These are phyloP conservation scores for Leccinum ochraceum DNA, from an alignment of 768 basidiomycete genomes.

Conservation along the genomic window DNA sequence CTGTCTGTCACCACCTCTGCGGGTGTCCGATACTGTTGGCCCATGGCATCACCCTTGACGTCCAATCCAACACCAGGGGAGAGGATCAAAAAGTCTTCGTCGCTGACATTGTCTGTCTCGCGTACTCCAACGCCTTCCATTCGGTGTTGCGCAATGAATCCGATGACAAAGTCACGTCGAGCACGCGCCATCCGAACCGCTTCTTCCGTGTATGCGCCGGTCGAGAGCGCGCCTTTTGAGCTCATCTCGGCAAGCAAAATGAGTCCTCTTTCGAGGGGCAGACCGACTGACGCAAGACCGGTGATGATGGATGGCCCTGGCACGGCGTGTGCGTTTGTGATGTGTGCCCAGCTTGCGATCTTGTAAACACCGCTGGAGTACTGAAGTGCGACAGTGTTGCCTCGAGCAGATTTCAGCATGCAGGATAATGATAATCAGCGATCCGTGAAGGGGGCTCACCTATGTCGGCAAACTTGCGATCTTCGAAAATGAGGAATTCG, in stretches of 20 bases:
- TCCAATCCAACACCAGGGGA: conserved; percentile 93
- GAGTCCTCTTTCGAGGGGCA: conserved; percentile 79
- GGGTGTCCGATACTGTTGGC: conserved; percentile 95
- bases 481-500: conserved; percentile 97
- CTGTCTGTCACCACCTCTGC: conserved; percentile 74
- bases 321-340: conserved; percentile 95
- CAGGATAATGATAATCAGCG: not conserved
- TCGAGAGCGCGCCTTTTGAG: conserved; percentile 81
- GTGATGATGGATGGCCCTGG: conserved; percentile 94
- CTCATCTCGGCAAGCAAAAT: conserved; percentile 97
- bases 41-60: conserved; percentile 77
- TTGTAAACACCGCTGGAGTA: conserved; percentile 92
- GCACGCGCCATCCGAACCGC: conserved; percentile 87
- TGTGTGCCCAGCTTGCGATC: conserved; percentile 94
- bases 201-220: conserved; percentile 78
- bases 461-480: conserved; percentile 98
- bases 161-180: conserved; percentile 86
- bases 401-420: conserved; percentile 42
- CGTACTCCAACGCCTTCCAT: conserved; percentile 65
- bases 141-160: conserved; percentile 89
- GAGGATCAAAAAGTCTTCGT: conserved; percentile 86
- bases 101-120: conserved; percentile 30
- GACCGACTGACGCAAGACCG: conserved; percentile 86
- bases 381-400: conserved; percentile 94
- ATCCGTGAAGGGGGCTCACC: conserved; percentile 48